These are phyloP conservation scores for Cryptosporidium sp. DNA, from an alignment of 169 alveolate genomes.

Conservation along the genomic window DNA sequence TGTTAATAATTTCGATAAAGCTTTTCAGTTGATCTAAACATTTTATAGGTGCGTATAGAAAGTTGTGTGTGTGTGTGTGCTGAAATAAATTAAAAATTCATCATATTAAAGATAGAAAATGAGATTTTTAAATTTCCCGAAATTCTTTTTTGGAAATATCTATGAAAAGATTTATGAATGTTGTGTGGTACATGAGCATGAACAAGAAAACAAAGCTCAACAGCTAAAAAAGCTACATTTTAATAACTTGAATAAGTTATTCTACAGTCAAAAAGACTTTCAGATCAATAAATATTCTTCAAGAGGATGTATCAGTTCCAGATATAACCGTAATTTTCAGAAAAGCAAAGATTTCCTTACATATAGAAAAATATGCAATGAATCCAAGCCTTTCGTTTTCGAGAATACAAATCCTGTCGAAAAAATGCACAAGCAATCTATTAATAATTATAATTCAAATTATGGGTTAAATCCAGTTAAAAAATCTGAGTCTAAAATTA, in stretches of 20 bases:
- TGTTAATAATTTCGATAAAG: neutral
- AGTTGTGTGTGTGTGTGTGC: conserved; percentile 24
- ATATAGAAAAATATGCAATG: neutral
- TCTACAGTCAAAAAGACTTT: neutral
- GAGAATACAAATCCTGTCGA: neutral
- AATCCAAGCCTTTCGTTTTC: neutral
- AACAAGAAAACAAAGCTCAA: neutral
- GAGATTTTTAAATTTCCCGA: neutral
- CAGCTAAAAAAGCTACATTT: neutral
- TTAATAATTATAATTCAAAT: neutral
- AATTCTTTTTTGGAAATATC: neutral
- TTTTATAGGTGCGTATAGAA: conserved; percentile 10
- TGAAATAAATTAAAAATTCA: neutral
- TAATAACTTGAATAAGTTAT: neutral
- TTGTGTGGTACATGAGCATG: neutral
- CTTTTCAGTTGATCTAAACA: neutral
- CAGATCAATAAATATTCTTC: neutral
- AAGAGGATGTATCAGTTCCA: neutral
- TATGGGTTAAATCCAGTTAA: neutral
- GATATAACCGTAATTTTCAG: neutral
- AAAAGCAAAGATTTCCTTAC: neutral
- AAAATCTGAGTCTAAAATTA: too few species aligned
- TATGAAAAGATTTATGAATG: neutral
- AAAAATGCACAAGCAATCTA: neutral
- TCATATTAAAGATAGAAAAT: neutral